These are phyloP conservation scores for Euphorbia lathyris DNA, from an alignment of 345 rosid species.

Conservation along the genomic window DNA sequence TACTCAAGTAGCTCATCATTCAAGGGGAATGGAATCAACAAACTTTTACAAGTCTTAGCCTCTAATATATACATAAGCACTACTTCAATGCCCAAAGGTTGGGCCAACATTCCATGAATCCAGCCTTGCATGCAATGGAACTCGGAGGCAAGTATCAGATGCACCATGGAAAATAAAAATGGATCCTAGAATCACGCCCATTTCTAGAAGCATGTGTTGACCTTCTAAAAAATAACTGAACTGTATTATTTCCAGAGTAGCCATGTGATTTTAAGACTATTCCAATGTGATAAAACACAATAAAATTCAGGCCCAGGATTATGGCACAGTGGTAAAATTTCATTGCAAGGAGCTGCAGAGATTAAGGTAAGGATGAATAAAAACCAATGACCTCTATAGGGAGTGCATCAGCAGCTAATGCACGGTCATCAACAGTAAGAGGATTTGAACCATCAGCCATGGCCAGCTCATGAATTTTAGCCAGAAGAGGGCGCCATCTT, in stretches of 20 bases:
- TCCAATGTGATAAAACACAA: background rate
- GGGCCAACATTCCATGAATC: slow-evolving; percentile 8
- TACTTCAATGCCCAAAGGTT: background rate
- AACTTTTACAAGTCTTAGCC: background rate
- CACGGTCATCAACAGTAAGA: slow-evolving; percentile 87
- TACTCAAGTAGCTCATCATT: background rate
- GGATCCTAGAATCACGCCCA: background rate
- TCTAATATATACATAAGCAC: background rate
- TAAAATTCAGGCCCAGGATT: background rate
- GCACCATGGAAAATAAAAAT: background rate
- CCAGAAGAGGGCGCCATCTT: slow-evolving; percentile 97
- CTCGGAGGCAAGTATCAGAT: background rate
- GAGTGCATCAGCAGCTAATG: slow-evolving; percentile 89
- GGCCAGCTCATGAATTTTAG: slow-evolving; percentile 97
- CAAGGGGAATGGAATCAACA: background rate
- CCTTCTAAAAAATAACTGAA: background rate
- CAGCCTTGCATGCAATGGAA: slow-evolving; percentile 3
- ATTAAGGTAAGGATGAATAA: slow-evolving; percentile 14
- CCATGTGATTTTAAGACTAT: background rate
- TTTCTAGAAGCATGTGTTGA: background rate
- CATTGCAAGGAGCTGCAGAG: background rate
- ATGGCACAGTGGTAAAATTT: background rate
- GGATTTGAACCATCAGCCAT: slow-evolving; percentile 97
- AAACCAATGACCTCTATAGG: slow-evolving; percentile 72
- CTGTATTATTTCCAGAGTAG: background rate